Evolutionary conservation across 495 filamentous ascomycete genomes (phyloP).

Genomic region (Symbiotaphrina buchneri): DNA sequence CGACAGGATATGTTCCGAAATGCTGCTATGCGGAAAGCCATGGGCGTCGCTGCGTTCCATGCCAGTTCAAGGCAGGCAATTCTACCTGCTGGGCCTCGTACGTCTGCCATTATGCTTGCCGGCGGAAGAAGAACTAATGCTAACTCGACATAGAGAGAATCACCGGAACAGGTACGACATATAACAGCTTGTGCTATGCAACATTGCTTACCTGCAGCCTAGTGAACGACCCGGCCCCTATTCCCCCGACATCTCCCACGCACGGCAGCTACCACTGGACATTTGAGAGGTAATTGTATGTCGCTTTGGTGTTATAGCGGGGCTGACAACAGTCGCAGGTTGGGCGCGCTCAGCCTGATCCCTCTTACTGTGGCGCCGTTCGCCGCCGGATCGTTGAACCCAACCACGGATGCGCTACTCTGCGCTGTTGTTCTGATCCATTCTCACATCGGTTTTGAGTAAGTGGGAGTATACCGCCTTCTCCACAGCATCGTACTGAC

Average conservation of each 20-base stretch:
- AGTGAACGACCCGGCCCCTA: constrained; percentile 72
- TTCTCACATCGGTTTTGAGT: constrained; percentile 87
- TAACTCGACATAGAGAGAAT: constrained; percentile 34
- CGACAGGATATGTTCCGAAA: too few species aligned
- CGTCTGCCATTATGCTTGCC: constrained; percentile 16
- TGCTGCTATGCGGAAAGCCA: not conserved
- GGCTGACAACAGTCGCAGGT: constrained; percentile 13
- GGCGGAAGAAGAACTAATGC: constrained; percentile 13
- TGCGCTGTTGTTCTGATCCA: constrained; percentile 71
- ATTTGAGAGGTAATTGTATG: constrained; percentile 51
- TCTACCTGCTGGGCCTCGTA: constrained; percentile 47
- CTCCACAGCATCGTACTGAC: not conserved
- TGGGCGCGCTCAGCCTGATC: constrained; percentile 54
- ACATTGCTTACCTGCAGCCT: constrained; percentile 10
- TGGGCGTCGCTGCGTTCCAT: constrained; percentile 44
- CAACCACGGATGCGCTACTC: constrained; percentile 64
- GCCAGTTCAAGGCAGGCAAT: constrained; percentile 41
- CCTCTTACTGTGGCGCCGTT: constrained; percentile 83
- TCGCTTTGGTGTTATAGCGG: not conserved
- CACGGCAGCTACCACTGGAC: constrained; percentile 98
- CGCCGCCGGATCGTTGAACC: constrained; percentile 76
- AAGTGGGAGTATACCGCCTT: constrained; percentile 9
- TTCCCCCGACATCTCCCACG: constrained; percentile 45
- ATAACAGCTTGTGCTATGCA: constrained; percentile 2
- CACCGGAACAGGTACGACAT: constrained; percentile 41